Evolutionary conservation across 1,284 basidiomycete genomes (phyloP).

Genomic region (Pholiota adiposa): DNA sequence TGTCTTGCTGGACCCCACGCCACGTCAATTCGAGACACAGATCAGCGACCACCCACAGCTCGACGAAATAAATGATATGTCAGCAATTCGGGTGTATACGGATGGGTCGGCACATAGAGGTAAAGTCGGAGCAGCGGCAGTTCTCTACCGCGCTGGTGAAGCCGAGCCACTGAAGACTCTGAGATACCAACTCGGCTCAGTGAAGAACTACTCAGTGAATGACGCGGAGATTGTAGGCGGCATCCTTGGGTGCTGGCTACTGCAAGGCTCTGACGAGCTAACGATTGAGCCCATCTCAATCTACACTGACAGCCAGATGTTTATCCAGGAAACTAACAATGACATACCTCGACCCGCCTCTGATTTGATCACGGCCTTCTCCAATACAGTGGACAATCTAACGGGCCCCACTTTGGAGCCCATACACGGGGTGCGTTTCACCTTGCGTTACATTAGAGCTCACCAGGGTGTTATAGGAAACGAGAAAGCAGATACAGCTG

Average conservation of each 20-base stretch:
- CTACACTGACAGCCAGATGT: slow-evolving; percentile 22
- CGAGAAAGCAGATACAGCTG: slow-evolving; percentile 8
- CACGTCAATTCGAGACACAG: not conserved
- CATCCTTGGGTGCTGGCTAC: slow-evolving; percentile 18
- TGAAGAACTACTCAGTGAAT: slow-evolving; percentile 16
- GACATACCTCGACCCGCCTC: too few relatives aligned
- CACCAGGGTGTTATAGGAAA: slow-evolving; percentile 10
- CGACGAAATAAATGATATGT: slow-evolving; percentile 1
- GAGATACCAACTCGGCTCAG: slow-evolving; percentile 16
- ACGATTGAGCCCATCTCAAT: not conserved
- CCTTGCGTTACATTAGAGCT: not conserved
- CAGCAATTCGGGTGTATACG: slow-evolving; percentile 18
- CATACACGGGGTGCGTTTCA: not conserved
- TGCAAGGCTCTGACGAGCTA: not conserved
- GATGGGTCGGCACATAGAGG: slow-evolving; percentile 24
- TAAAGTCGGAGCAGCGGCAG: slow-evolving; percentile 23
- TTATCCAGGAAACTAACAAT: slow-evolving; percentile 6
- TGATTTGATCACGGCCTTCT: too few relatives aligned
- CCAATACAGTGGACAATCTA: too few relatives aligned
- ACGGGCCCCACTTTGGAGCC: not conserved
- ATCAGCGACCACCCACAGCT: not conserved
- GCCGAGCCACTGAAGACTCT: not conserved
- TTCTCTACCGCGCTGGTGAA: slow-evolving; percentile 15
- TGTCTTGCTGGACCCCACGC: too few relatives aligned
- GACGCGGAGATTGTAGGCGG: slow-evolving; percentile 24